Base-by-base conservation (phyloP, 371 early-diverging fungal species). In the Zychaea mexicana region DNA sequence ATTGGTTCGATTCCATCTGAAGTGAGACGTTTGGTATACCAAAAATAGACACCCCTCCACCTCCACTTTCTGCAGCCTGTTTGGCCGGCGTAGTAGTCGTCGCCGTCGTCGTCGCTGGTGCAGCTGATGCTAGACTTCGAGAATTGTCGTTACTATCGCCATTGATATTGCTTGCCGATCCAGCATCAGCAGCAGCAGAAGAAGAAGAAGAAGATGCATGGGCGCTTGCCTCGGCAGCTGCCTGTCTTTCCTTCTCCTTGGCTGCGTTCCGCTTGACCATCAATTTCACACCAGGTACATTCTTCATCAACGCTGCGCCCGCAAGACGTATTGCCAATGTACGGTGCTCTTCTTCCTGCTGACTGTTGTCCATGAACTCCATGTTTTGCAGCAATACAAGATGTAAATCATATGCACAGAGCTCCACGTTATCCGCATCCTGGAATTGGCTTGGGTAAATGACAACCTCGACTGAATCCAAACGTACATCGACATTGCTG, bases 371-470 rank as follows among this genome's bases (percentile, higher is more conserved):
- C 31, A 33, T 26, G 8, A 30, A 60, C 17, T 60, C 59, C 6
- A 72, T 70, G 1, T 62, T 21, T 38, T 74, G 72, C 22, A 72
- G 60, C 26, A 76, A 52, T 3, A 30, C 26, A 2, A 69, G 61
- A 6, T 62, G 68, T n/a, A 80, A 60, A 24, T 77, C 65, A 21
- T 69, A 56, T 15, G 74, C 77, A 57, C 62, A 60, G n/a, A 78
- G 55, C 60, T 88, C 85, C 0, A 89, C 90, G 68, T 88, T 91
- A 64, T 91, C 92, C 0, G 83, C 71, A 63, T 92, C 91, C 57
- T 88, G 81, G 66, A 92, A 91, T 57, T 88, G 87, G 54, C 85
- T 86, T 3, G 90, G 86, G 65, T 85, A 86, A 17, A 91, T 74
- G 2, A 86, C 72, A 36, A 88, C 36, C 59, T 85, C 77, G 0